Conservation (phyloP, 139 green algal species). For the Auxenochlorella protothecoides region DNA sequence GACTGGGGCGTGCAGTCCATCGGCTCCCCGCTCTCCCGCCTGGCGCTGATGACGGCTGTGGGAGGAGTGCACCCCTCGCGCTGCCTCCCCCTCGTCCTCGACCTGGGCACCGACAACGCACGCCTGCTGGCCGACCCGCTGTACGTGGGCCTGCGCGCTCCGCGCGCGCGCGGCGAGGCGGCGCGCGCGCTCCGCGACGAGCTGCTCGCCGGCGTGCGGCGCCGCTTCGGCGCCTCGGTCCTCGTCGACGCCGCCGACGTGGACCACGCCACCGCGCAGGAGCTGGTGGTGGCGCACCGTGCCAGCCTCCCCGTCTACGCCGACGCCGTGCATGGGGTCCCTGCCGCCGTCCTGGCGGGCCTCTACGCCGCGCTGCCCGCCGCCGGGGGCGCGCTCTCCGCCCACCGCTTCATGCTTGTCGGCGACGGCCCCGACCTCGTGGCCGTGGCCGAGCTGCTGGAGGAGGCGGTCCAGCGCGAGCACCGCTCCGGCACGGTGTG, state of each 20-base stretch:
- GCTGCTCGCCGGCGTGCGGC: constrained; percentile 56
- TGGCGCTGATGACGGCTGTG: constrained; percentile 65
- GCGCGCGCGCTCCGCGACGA: constrained; percentile 78
- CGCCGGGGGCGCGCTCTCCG: constrained; percentile 39
- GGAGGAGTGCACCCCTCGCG: constrained; percentile 62
- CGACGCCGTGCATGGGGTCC: constrained; percentile 54
- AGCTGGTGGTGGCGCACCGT: constrained; percentile 64
- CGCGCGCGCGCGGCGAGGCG: constrained; percentile 51
- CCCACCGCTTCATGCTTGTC: constrained; percentile 58
- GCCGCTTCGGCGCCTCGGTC: constrained; percentile 53
- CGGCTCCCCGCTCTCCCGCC: constrained; percentile 44
- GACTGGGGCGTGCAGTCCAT: constrained; percentile 73
- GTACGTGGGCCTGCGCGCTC: constrained; percentile 45
- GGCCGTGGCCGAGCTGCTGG: constrained; percentile 68
- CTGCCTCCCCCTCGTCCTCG: constrained; percentile 67
- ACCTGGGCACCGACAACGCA: constrained; percentile 62
- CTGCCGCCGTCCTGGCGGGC: constrained; percentile 59
- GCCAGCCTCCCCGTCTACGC: constrained; percentile 62
- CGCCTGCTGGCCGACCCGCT: constrained; percentile 42
- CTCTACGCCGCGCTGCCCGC: constrained; percentile 54
- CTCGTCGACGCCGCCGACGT: constrained; percentile 76
- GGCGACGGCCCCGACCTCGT: constrained; percentile 49
- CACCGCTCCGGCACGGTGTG: constrained; percentile 40
- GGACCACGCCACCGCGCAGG: constrained; percentile 50
- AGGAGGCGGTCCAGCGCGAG: constrained; percentile 41